A percentile compares a stretch with the other conserved stretches of the same genome.
Conservation (phyloP, 1,284 basidiomycete species). For the Pisolithus thermaeus region DNA sequence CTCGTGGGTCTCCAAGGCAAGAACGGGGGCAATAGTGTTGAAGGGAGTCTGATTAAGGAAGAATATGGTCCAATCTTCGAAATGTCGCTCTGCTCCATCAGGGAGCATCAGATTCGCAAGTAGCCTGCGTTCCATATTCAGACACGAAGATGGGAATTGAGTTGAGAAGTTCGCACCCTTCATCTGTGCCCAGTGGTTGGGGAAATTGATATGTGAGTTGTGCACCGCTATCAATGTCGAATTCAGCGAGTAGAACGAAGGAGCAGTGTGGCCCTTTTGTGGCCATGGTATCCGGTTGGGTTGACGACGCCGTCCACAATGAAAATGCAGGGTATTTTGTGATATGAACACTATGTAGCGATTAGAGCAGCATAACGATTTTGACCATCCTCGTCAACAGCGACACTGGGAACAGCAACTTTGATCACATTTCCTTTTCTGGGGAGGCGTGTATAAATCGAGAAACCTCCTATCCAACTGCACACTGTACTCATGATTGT, state of each 20-base stretch:
- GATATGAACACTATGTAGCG: neutral
- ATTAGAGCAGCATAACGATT: neutral
- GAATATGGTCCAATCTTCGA: slow-evolving; percentile 98
- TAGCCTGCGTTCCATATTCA: slow-evolving; percentile 48
- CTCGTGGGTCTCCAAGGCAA: slow-evolving; percentile 64
- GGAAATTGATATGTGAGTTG: slow-evolving; percentile 92
- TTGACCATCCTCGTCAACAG: neutral
- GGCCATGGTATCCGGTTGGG: slow-evolving; percentile 26
- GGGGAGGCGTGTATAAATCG: slow-evolving; percentile 1
- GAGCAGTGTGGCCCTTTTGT: slow-evolving; percentile 68
- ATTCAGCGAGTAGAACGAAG: slow-evolving; percentile 90
- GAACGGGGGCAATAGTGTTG: slow-evolving; percentile 80
- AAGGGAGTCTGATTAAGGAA: slow-evolving; percentile 91
- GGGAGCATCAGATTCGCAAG: slow-evolving; percentile 98
- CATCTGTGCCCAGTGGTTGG: slow-evolving; percentile 85
- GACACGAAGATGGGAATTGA: neutral
- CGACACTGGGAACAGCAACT: neutral
- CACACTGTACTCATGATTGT: neutral
- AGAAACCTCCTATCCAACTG: neutral
- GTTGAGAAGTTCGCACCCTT: slow-evolving; percentile 58
- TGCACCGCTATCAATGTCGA: slow-evolving; percentile 90
- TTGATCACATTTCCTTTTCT: slow-evolving; percentile 26
- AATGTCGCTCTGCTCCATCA: slow-evolving; percentile 91
- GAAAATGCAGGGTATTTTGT: neutral
- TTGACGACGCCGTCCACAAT: neutral